Evolutionary conservation across 768 basidiomycete species (phyloP), one percentile per base, ranked within the genome.

Genomic region (Hygrophoropsis aurantiaca): DNA sequence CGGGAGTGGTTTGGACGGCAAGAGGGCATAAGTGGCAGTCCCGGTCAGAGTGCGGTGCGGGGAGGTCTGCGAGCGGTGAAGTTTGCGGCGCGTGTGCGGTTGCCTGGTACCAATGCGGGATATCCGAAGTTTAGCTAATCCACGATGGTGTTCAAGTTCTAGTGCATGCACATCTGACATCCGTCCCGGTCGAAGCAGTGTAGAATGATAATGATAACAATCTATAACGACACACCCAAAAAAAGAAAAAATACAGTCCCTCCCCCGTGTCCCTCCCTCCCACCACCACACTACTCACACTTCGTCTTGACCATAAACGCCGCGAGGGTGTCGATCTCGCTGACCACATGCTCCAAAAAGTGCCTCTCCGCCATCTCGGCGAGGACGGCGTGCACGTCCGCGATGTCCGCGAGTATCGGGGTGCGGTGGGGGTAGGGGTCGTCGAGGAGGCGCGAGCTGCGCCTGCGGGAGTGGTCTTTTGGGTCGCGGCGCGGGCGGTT

Each of bases 301-400:
- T 80, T 82, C n/a, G 67, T 61, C 64, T 84, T 87, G 41, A 90
- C 78, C 85, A 90, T 85, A 55, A 91, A 90, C 24, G 82, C 78
- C 16, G 87, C 85, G 33, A 91, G 69, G n/a, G 83, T 86, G 50
- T 91, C 90, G 39, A 88, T 82, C 65, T 92, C 90, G 63, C 84
- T 84, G 15, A 75, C 66, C 11, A 67, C 57, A 47, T 80, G 71
- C 32, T 85, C 81, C 47, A 78, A 73, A 61, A 89, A 91, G 65
- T 92, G 90, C 44, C 74, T 74, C 57, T 89, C 84, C 2, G 82
- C 87, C 33, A 92, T 74, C 7, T 70, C 67, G 2, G 89, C 89
- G 26, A 92, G 66, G 36, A 85, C 74, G 0, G 62, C 70, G 49
- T 89, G 84, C 13, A 89, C 70, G 30, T 90, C 88, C 26, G 73